phyloP scores from a whole-genome alignment of 2,329 filamentous ascomycete genomes.

The Cladosporium sp. region DNA sequence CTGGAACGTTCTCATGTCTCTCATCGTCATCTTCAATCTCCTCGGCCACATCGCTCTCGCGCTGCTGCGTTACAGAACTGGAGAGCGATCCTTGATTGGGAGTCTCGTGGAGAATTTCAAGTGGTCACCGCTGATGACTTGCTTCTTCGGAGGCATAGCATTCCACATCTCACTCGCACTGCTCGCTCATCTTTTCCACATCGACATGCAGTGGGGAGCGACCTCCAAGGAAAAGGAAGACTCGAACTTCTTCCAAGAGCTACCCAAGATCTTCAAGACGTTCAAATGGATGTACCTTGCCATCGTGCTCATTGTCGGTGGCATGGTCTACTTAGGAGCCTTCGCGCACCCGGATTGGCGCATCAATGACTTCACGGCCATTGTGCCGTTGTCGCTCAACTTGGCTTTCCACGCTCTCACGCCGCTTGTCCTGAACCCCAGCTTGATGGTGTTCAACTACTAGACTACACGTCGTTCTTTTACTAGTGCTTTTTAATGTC shows the following conservation, averaged over 20 bases:
- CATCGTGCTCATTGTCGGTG: constrained; percentile 39
- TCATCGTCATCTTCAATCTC: constrained; percentile 62
- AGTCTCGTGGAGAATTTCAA: constrained; percentile 56
- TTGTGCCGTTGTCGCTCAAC: constrained; percentile 51
- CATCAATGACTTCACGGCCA: constrained; percentile 53
- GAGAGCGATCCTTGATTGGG: constrained; percentile 48
- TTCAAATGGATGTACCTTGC: constrained; percentile 52
- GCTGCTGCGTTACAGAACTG: constrained; percentile 58
- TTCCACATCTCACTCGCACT: constrained; percentile 78
- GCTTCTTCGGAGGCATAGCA: constrained; percentile 81
- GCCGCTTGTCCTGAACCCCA: constrained; percentile 56
- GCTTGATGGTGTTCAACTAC: constrained; percentile 58
- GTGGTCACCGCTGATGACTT: constrained; percentile 63
- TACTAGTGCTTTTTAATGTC: too few relatives aligned
- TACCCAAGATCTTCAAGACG: constrained; percentile 47
- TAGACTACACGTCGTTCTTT: constrained; percentile 25
- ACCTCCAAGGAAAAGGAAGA: constrained; percentile 77
- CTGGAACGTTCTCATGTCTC: constrained; percentile 59
- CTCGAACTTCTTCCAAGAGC: constrained; percentile 51
- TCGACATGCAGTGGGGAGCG: constrained; percentile 82
- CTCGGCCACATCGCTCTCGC: constrained; percentile 60
- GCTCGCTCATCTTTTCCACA: constrained; percentile 76
- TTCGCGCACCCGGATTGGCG: constrained; percentile 47
- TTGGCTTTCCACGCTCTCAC: constrained; percentile 52
- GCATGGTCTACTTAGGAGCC: constrained; percentile 45